These are phyloP conservation scores for Rhizopogon vinicolor DNA, from an alignment of 768 basidiomycete species.

Conservation along the genomic window DNA sequence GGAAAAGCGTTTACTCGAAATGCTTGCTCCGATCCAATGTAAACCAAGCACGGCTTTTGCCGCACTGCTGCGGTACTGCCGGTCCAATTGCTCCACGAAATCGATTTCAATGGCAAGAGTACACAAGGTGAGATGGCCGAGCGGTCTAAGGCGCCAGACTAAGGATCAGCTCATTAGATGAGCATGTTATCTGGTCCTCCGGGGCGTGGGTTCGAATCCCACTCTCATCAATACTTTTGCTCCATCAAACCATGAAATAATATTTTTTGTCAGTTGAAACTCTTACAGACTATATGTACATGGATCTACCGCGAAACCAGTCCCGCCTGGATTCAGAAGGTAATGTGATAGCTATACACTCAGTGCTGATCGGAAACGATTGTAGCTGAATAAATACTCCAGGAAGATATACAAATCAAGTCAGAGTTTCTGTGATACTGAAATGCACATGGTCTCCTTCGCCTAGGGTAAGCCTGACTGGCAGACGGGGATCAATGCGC, in stretches of 20 bases:
- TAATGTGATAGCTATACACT: background rate
- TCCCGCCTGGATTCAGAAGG: background rate
- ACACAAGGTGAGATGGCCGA: slow-evolving; percentile 66
- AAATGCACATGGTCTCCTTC: slow-evolving; percentile 81
- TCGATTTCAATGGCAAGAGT: fast-evolving
- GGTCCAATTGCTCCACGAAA: background rate
- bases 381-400: slow-evolving; percentile 8
- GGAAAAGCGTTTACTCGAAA: background rate
- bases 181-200: slow-evolving; percentile 29
- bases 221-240: slow-evolving; percentile 23
- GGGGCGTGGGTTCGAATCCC: slow-evolving; percentile 40
- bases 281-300: background rate
- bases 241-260: background rate
- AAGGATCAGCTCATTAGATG: slow-evolving; percentile 37
- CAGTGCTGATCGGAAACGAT: slow-evolving; percentile 6
- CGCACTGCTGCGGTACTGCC: background rate
- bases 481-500: slow-evolving; percentile 76
- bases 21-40: too few relatives aligned
- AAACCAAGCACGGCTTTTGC: background rate
- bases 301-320: background rate
- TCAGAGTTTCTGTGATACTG: slow-evolving; percentile 46
- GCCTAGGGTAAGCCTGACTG: slow-evolving; percentile 73
- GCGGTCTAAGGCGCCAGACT: slow-evolving; percentile 90
- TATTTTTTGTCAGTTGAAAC: background rate
- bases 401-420: slow-evolving; percentile 18